These are phyloP conservation scores for Pseudogymnoascus sp. DNA, from an alignment of 2,329 filamentous ascomycete genomes.

Conservation along the genomic window DNA sequence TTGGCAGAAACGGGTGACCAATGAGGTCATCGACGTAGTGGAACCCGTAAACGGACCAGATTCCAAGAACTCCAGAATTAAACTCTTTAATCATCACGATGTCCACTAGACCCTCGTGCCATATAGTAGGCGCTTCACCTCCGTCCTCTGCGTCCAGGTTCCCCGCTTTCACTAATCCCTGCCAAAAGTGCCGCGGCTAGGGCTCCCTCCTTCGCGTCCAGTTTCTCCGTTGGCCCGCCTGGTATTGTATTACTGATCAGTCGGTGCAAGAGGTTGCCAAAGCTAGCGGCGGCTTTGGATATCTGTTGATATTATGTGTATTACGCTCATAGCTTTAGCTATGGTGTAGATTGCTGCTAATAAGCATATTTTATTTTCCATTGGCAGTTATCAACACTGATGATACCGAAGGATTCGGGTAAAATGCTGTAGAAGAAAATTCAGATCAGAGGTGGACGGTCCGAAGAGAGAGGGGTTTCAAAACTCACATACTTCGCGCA, in stretches of 20 bases:
- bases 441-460: too few species aligned
- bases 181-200: neutral
- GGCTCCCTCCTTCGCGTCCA: neutral
- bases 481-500: too few species aligned
- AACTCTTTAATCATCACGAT: neutral
- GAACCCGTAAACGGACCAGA: neutral
- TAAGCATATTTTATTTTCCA: neutral
- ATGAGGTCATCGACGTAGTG: neutral
- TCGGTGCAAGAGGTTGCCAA: too few species aligned
- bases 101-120: neutral
- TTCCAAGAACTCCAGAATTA: neutral
- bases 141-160: neutral
- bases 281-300: neutral
- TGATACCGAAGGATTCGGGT: constrained; percentile 58
- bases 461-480: too few species aligned
- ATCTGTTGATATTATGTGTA: neutral
- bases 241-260: too few species aligned
- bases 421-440: constrained; percentile 31
- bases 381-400: constrained; percentile 44
- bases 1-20: neutral
- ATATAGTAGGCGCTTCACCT: neutral
- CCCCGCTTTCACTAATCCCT: neutral
- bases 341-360: neutral
- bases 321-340: neutral
- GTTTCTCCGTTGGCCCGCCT: neutral